Percentiles rank a stretch among this genome's conserved stretches.
Evolutionary conservation across 768 basidiomycete species (phyloP).

Genomic region (Pleurotus cornucopiae): DNA sequence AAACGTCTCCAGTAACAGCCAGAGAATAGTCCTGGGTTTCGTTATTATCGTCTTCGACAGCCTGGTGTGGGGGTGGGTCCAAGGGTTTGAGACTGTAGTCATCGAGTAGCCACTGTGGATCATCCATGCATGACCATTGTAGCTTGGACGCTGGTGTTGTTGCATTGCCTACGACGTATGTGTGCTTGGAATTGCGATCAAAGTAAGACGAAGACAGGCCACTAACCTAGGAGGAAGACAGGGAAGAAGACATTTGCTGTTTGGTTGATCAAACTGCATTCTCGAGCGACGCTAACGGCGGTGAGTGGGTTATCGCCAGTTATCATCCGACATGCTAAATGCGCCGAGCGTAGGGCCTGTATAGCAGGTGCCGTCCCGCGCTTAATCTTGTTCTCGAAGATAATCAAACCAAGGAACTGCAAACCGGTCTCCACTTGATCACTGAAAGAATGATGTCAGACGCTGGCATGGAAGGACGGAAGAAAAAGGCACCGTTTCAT

Average conservation of each 20-base stretch:
- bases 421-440: constrained; percentile 92
- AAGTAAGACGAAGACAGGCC: not conserved
- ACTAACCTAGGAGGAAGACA: constrained; percentile 65
- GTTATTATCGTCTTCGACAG: constrained; percentile 66
- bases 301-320: constrained; percentile 97
- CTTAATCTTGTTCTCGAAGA: constrained; percentile 98
- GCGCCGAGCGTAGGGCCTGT: constrained; percentile 80
- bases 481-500: constrained; percentile 73
- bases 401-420: constrained; percentile 89
- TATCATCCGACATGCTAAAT: constrained; percentile 95
- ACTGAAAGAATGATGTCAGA: constrained; percentile 33
- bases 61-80: constrained; percentile 64
- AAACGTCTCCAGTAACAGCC: constrained; percentile 91
- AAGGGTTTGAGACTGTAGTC: constrained; percentile 83
- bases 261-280: constrained; percentile 85
- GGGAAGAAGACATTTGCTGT: constrained; percentile 89
- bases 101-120: constrained; percentile 80
- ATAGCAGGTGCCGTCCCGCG: constrained; percentile 89
- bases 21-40: constrained; percentile 86
- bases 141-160: constrained; percentile 54
- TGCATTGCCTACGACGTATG: constrained; percentile 42
- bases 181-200: not conserved
- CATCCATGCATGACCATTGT: constrained; percentile 92
- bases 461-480: not conserved
- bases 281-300: constrained; percentile 93